Base-by-base conservation (phyloP, 805 yeast species). In the Saccharomyces paradoxus region DNA sequence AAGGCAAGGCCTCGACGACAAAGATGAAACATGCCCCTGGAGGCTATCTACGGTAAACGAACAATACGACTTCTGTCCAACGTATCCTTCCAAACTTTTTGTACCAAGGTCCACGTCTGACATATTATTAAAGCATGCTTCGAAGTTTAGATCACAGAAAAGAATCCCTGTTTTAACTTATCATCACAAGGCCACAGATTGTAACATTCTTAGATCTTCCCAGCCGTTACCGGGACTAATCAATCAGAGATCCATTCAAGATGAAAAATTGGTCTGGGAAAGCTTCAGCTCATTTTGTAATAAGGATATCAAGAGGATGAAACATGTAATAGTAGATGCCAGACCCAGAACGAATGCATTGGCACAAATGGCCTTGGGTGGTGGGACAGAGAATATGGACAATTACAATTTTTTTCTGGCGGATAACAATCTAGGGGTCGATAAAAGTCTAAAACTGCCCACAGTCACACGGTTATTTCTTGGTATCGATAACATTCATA, bases 321-420 rank as follows among this genome's bases (percentile, higher is more conserved):
- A 76, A 49, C 84, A 91, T 63, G 70, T 94, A 29, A 83, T 94
- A 30, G 92, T 89, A 4, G 99, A 94, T 72, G 87, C 96, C 24
- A 76, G 99, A 54, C 99, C 99, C 0, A 69, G 90, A 27, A 86
- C 97, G 0, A 94, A 94, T 69, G 98, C 98, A 7, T 81, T 90
- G 81, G 98, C 97, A 0, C 98, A 94, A 63, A 88, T 89, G 49
- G 98, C 98, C 0, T 72, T 94, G 14, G 99, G 99, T 12, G 99
- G 97, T n/a, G 99, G 99, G 0, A 86, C 97, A 0, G 99, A 94
- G 66, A 86, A 81, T 60, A 87, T 90, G 77, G 97, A 92, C 55
- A 82, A 89, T 65, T 92, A 94, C 71, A 78, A 83, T 51, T 77
- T 77, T 31, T 37, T 17, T n/a, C 7, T 37, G 17, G 44, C 44